These are phyloP conservation scores for Metschnikowia lachancei DNA, from an alignment of 805 yeast species.

Conservation along the genomic window DNA sequence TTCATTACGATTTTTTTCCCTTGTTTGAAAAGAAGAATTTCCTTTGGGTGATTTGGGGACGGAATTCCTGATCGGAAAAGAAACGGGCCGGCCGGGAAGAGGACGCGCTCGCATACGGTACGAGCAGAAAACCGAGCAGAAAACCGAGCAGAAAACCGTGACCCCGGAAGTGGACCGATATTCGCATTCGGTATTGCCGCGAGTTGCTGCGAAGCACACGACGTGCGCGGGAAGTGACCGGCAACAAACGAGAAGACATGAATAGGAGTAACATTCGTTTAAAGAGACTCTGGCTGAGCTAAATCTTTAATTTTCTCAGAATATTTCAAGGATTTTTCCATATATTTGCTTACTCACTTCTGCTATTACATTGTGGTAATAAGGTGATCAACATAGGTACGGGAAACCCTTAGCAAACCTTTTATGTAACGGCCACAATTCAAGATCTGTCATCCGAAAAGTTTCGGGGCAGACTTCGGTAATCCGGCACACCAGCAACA, in stretches of 20 bases:
- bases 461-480: not conserved
- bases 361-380: too few species aligned
- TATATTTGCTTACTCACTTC: too few species aligned
- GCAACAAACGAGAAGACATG: not conserved
- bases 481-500: not conserved
- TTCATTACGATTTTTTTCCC: too few species aligned
- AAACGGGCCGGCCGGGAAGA: not conserved
- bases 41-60: too few species aligned
- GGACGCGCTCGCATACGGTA: not conserved
- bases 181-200: slow-evolving; percentile 2
- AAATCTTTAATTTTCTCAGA: too few species aligned
- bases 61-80: too few species aligned
- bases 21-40: too few species aligned
- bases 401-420: too few species aligned
- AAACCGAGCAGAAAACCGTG: slow-evolving; percentile 5
- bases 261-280: not conserved
- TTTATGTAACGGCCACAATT: not conserved
- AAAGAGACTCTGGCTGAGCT: not conserved
- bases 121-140: not conserved
- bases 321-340: too few species aligned
- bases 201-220: not conserved
- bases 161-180: slow-evolving; percentile 11
- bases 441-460: not conserved
- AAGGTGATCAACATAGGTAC: too few species aligned
- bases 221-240: not conserved